A percentile compares a stretch with the other conserved stretches of the same genome.
Evolutionary conservation across 1,284 basidiomycete genomes (phyloP).

Genomic region (Wallemia hederae): DNA sequence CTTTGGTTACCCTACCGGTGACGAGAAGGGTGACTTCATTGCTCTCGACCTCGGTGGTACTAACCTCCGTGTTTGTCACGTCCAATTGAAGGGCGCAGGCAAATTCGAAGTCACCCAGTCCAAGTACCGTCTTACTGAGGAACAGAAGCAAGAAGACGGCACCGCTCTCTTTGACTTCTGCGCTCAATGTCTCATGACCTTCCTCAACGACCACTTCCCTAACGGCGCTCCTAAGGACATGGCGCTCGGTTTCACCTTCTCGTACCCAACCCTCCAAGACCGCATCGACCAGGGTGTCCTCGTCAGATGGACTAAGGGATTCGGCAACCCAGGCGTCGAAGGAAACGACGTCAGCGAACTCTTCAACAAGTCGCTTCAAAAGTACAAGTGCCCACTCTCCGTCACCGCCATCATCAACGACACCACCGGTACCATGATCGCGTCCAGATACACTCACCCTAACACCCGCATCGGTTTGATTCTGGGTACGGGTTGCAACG

Average conservation of each 20-base stretch:
- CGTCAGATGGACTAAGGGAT: conserved; percentile 97
- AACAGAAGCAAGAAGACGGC: conserved; percentile 94
- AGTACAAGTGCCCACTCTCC: conserved; percentile 31
- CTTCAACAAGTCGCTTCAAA: conserved; percentile 55
- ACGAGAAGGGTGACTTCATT: conserved; percentile 69
- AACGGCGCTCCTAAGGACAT: conserved; percentile 26
- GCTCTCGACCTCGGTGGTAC: conserved; percentile 91
- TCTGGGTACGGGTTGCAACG: conserved; percentile 95
- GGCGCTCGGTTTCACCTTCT: conserved; percentile 89
- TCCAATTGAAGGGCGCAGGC: conserved; percentile 63
- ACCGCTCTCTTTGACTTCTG: conserved; percentile 90
- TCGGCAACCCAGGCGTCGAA: conserved; percentile 73
- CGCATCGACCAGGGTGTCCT: conserved; percentile 81
- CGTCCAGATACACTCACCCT: conserved; percentile 81
- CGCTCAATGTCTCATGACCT: conserved; percentile 68
- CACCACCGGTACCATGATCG: conserved; percentile 87
- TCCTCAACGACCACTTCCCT: conserved; percentile 47
- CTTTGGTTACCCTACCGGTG: conserved; percentile 79
- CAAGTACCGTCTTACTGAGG: conserved; percentile 87
- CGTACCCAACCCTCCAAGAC: conserved; percentile 75
- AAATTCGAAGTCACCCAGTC: conserved; percentile 95
- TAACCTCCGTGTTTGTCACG: conserved; percentile 89
- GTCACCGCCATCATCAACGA: conserved; percentile 79
- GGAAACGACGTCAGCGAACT: conserved; percentile 73
- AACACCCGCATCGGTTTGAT: conserved; percentile 78